phyloP scores from a whole-genome alignment of 768 basidiomycete genomes.

The Steccherinum ochraceum region DNA sequence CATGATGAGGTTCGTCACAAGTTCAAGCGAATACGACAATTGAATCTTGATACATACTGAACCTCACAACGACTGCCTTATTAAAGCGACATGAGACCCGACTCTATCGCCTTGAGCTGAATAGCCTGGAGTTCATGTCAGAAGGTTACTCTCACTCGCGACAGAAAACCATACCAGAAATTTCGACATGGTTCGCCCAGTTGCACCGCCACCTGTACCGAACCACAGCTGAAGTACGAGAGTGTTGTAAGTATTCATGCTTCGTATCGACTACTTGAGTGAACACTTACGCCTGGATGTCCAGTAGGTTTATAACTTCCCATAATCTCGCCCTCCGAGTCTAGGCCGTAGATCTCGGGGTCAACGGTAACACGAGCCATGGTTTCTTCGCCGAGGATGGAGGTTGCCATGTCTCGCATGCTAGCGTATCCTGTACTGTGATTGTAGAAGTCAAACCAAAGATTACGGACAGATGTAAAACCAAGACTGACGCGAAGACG shows the following conservation, averaged over 20 bases:
- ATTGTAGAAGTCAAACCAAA: neutral
- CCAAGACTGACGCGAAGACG: constrained; percentile 22
- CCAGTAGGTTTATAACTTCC: constrained; percentile 34
- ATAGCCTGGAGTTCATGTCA: constrained; percentile 1
- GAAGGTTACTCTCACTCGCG: neutral
- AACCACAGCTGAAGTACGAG: constrained; percentile 30
- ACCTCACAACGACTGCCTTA: too few species aligned
- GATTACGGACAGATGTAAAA: neutral
- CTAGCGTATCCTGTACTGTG: constrained; percentile 28
- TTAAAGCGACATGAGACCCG: too few species aligned
- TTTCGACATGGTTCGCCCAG: constrained; percentile 28
- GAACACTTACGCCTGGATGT: constrained; percentile 31
- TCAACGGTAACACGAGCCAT: constrained; percentile 24
- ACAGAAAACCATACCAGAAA: constrained; percentile 23
- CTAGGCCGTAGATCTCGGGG: constrained; percentile 36
- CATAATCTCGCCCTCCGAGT: constrained; percentile 33
- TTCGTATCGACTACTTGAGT: neutral
- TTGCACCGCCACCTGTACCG: constrained; percentile 28
- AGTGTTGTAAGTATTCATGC: too few species aligned
- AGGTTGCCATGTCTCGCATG: constrained; percentile 24
- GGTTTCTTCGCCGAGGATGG: constrained; percentile 30
- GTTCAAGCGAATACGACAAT: too few species aligned
- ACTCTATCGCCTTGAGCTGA: constrained; percentile 5
- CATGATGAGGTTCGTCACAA: too few species aligned
- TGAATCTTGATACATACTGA: too few species aligned